A percentile compares a stretch with the other conserved stretches of the same genome.
phyloP scores from a whole-genome alignment of 371 early-diverging fungal genomes.

The Syncephalastrum contaminatum region DNA sequence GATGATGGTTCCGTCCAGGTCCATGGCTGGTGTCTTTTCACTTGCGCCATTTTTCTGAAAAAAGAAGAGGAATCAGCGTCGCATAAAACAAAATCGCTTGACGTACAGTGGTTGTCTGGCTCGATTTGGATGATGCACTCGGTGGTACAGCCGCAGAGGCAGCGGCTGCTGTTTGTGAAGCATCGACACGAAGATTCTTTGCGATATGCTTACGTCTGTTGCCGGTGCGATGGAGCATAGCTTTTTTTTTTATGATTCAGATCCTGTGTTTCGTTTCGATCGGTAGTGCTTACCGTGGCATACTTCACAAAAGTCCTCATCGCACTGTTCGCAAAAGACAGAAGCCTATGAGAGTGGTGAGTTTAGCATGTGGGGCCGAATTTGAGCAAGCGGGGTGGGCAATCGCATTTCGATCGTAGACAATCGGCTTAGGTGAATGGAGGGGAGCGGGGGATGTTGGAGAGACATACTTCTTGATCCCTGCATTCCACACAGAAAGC shows the following conservation, averaged over 20 bases:
- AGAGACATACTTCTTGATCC: constrained; percentile 24
- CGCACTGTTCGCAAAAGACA: constrained; percentile 77
- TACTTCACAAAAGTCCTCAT: constrained; percentile 91
- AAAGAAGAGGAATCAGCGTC: too few species aligned
- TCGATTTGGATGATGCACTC: not conserved
- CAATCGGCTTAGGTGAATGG: too few species aligned
- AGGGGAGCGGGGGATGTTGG: not conserved
- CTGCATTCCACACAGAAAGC: constrained; percentile 26
- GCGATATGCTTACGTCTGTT: constrained; percentile 43
- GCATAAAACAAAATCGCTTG: not conserved
- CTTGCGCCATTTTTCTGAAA: not conserved
- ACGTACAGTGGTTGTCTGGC: not conserved
- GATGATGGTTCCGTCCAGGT: constrained; percentile 48
- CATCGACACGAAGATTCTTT: constrained; percentile 22
- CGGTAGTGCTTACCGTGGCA: constrained; percentile 56
- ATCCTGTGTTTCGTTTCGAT: too few species aligned
- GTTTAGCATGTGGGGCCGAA: too few species aligned
- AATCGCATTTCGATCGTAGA: too few species aligned
- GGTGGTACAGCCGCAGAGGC: not conserved
- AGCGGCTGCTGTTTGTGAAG: not conserved
- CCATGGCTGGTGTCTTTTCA: constrained; percentile 16
- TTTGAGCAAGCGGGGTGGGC: too few species aligned
- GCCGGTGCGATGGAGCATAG: constrained; percentile 55
- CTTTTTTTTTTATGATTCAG: constrained; percentile 12
- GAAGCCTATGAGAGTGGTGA: constrained; percentile 40